These are phyloP conservation scores for Cairneyella variabilis DNA, from an alignment of 495 filamentous ascomycete genomes.

Conservation along the genomic window DNA sequence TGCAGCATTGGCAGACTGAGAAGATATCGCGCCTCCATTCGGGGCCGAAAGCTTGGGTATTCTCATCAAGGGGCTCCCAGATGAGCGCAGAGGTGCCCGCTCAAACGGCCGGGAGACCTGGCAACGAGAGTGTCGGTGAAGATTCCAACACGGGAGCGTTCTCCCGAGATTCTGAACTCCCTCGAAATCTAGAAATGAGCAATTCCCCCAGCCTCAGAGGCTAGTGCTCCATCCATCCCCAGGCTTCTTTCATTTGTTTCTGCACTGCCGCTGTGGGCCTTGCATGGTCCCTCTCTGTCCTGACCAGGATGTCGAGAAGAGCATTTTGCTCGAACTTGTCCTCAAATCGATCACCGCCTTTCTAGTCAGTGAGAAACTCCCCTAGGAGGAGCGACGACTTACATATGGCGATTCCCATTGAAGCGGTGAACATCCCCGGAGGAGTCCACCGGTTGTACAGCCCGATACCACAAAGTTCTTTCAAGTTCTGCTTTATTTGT, in stretches of 20 bases:
- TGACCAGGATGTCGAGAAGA: conserved; percentile 37
- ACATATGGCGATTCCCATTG: conserved; percentile 50
- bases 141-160: too few relatives aligned
- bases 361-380: conserved; percentile 6
- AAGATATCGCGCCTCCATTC: too few relatives aligned
- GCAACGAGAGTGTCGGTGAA: too few relatives aligned
- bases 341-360: conserved; percentile 45
- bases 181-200: too few relatives aligned
- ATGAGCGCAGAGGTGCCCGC: too few relatives aligned
- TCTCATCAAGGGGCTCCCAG: too few relatives aligned
- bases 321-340: conserved; percentile 39
- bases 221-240: conserved; percentile 41
- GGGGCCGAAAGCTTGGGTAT: too few relatives aligned
- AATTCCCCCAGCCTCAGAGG: too few relatives aligned
- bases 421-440: conserved; percentile 51
- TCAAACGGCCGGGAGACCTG: too few relatives aligned
- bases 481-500: conserved; percentile 38
- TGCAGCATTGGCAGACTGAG: too few relatives aligned
- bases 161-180: too few relatives aligned
- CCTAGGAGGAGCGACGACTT: conserved; percentile 17
- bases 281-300: conserved; percentile 40
- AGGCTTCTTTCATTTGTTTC: conserved; percentile 34
- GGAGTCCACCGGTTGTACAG: conserved; percentile 45
- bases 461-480: conserved; percentile 48
- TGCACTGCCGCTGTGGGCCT: conserved; percentile 41